Percentiles rank a stretch among this genome's conserved stretches.
phyloP scores from a whole-genome alignment of 331 rosid genomes.

The Erythrophleum ivorense region DNA sequence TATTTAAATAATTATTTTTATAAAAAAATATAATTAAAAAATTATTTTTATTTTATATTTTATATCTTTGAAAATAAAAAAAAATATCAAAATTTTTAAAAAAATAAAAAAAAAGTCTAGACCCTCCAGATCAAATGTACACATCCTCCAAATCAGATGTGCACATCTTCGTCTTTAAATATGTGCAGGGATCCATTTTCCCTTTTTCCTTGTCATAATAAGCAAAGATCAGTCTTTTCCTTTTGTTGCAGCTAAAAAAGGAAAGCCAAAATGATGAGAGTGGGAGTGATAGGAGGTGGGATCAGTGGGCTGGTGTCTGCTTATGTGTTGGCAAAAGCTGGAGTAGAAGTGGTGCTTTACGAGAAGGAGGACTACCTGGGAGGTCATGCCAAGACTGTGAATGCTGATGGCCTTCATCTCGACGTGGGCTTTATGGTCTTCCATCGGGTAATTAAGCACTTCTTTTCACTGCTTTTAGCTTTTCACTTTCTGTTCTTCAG shows the following conservation, averaged over 20 bases:
- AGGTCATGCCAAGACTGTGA: conserved; percentile 83
- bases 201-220: too few species aligned
- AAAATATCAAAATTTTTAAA: too few species aligned
- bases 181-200: too few species aligned
- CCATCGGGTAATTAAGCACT: conserved; percentile 59
- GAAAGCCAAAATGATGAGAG: conserved; percentile 50
- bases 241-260: neutral
- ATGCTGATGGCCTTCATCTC: conserved; percentile 64
- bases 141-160: too few species aligned
- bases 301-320: conserved; percentile 84
- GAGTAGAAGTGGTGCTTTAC: conserved; percentile 62
- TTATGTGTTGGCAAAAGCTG: conserved; percentile 60
- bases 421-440: conserved; percentile 98
- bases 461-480: neutral
- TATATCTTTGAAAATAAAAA: too few species aligned
- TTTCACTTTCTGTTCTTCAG: neutral
- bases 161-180: too few species aligned
- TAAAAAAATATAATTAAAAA: too few species aligned
- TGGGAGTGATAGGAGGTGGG: conserved; percentile 83
- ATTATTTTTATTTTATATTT: too few species aligned
- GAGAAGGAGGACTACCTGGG: conserved; percentile 79
- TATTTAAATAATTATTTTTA: too few species aligned
- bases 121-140: too few species aligned
- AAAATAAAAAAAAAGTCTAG: too few species aligned
- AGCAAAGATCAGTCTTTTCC: too few species aligned